These are phyloP conservation scores for Deuterostichococcus epilithicus DNA, from an alignment of 139 green algal genomes.

Conservation along the genomic window DNA sequence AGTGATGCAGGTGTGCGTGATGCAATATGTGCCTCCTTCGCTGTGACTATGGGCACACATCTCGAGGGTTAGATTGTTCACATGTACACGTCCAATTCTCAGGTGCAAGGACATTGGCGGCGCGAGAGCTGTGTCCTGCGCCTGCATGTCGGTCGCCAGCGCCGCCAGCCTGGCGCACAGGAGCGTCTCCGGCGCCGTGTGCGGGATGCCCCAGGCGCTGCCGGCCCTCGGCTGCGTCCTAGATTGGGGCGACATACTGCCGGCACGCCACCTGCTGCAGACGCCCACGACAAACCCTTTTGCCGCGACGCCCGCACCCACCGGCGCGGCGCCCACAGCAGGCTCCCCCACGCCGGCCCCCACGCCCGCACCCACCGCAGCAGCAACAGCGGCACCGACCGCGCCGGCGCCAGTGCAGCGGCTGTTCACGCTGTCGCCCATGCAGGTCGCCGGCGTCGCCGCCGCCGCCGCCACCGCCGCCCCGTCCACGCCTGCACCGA, in stretches of 20 bases:
- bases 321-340: too few relatives aligned
- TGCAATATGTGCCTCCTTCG: not conserved
- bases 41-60: not conserved
- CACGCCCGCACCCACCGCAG: too few relatives aligned
- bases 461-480: too few relatives aligned
- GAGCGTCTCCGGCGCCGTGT: not conserved
- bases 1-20: not conserved
- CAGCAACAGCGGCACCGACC: too few relatives aligned
- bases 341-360: too few relatives aligned
- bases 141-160: not conserved
- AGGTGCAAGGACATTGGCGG: not conserved
- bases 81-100: not conserved
- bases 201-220: not conserved
- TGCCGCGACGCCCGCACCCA: too few relatives aligned
- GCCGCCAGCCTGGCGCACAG: not conserved
- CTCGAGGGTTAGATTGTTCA: too few relatives aligned
- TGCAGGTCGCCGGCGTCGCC: too few relatives aligned
- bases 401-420: too few relatives aligned
- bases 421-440: too few relatives aligned
- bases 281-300: not conserved
- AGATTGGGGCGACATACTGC: not conserved
- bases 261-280: not conserved
- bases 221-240: not conserved
- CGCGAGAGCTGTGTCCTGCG: not conserved
- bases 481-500: too few relatives aligned